Percentiles rank a stretch among this genome's conserved stretches.
Conservation (phyloP, 805 yeast genomes). For the Yarrowia porcina region DNA sequence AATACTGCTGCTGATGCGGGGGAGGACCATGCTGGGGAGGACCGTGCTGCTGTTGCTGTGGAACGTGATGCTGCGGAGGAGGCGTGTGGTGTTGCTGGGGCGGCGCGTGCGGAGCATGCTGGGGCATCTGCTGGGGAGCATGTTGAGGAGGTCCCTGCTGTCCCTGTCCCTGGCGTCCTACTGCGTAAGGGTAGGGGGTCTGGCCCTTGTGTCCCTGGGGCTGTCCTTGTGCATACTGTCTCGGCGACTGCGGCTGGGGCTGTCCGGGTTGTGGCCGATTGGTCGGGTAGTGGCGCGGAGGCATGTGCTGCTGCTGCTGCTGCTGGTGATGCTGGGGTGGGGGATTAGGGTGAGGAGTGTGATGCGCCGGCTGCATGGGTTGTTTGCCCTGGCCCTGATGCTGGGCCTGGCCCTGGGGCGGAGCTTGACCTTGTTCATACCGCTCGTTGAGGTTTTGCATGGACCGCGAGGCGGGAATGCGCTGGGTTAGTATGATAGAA, state of each 20-base stretch:
- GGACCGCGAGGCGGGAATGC: slow-evolving; percentile 15
- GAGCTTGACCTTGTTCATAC: slow-evolving; percentile 4
- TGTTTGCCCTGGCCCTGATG: slow-evolving; percentile 1
- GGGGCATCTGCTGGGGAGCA: neutral
- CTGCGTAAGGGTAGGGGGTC: neutral
- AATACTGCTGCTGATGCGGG: neutral
- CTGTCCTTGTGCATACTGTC: neutral
- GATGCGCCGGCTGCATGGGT: neutral
- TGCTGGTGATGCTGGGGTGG: slow-evolving; percentile 7
- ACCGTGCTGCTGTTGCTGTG: neutral
- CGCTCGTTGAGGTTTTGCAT: slow-evolving; percentile 17
- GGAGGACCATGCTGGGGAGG: neutral
- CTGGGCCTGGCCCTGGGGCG: neutral
- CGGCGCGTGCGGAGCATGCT: neutral
- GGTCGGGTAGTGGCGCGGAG: slow-evolving; percentile 13
- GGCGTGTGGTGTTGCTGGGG: slow-evolving; percentile 7
- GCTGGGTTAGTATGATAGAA: slow-evolving; percentile 2
- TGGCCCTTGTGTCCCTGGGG: slow-evolving; percentile 14
- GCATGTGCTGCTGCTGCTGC: slow-evolving; percentile 23
- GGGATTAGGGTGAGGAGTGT: neutral
- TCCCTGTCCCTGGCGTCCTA: slow-evolving; percentile 1
- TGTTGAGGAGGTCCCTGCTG: neutral
- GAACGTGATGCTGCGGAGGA: neutral
- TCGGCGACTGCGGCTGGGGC: neutral
- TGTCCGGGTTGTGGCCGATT: slow-evolving; percentile 14